phyloP scores from a whole-genome alignment of 164 flowering plant species.

The Vitis labrusca region DNA sequence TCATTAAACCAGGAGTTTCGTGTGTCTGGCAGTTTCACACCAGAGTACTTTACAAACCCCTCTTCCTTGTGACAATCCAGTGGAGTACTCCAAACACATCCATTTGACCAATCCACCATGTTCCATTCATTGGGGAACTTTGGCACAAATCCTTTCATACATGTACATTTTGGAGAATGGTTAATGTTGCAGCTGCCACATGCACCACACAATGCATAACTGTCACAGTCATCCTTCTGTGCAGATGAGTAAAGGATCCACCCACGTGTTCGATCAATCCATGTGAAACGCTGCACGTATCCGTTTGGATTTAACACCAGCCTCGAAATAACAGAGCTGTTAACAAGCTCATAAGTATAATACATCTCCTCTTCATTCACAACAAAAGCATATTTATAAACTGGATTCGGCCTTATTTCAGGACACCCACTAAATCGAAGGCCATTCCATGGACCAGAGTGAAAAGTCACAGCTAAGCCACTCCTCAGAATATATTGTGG shows the following conservation, averaged over 20 bases:
- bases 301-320: neutral
- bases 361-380: neutral
- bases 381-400: neutral
- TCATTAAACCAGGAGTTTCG: slow-evolving; percentile 14
- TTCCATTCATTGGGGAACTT: slow-evolving; percentile 17
- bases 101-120: slow-evolving; percentile 10
- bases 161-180: slow-evolving; percentile 11
- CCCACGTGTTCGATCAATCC: neutral
- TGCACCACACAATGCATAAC: slow-evolving; percentile 10
- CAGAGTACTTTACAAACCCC: slow-evolving; percentile 8
- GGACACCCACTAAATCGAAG: no score
- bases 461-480: neutral
- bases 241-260: neutral
- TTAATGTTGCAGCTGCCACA: slow-evolving; percentile 5
- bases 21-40: no score
- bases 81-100: slow-evolving; percentile 15
- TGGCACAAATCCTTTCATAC: slow-evolving; percentile 22
- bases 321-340: neutral
- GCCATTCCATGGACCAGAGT: no score
- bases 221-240: slow-evolving; percentile 1
- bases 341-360: neutral
- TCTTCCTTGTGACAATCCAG: slow-evolving; percentile 15
- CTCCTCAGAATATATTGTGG: neutral
- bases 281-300: neutral
- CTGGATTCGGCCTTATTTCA: no score